These are phyloP conservation scores for Aspergillus fijiensis DNA, from an alignment of 2,329 filamentous ascomycete species.

Conservation along the genomic window DNA sequence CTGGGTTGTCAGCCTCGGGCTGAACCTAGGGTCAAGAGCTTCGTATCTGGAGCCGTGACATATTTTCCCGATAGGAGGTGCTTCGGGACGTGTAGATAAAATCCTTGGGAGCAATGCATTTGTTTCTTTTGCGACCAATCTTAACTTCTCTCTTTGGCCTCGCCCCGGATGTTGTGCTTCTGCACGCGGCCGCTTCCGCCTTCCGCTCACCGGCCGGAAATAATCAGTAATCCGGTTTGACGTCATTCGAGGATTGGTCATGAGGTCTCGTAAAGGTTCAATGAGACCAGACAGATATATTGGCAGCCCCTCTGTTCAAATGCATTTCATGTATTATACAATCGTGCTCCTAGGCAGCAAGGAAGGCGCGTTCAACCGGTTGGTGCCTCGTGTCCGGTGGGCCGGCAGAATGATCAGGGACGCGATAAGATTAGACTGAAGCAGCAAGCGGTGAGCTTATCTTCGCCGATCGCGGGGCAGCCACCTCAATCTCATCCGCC, in stretches of 20 bases:
- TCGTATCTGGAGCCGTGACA: slow-evolving; percentile 41
- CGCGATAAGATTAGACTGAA: slow-evolving; percentile 9
- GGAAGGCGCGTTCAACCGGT: background rate
- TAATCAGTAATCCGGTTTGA: background rate
- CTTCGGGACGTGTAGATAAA: slow-evolving; percentile 45
- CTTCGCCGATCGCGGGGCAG: slow-evolving; percentile 24
- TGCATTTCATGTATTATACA: background rate
- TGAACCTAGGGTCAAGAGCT: slow-evolving; percentile 43
- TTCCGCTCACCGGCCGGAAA: background rate
- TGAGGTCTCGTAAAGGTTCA: background rate
- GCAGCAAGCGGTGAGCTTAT: slow-evolving; percentile 30
- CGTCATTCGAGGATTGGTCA: background rate
- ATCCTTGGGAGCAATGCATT: slow-evolving; percentile 49
- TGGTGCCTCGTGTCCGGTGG: background rate
- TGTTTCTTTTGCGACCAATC: slow-evolving; percentile 50
- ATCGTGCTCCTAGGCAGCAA: slow-evolving; percentile 1
- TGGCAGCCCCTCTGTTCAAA: background rate
- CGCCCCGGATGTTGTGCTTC: background rate
- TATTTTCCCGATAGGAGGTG: slow-evolving; percentile 40
- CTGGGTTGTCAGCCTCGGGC: slow-evolving; percentile 42
- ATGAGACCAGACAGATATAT: too few species aligned
- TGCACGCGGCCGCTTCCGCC: background rate
- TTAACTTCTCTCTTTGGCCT: slow-evolving; percentile 32
- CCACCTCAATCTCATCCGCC: background rate
- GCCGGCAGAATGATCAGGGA: background rate